phyloP scores from a whole-genome alignment of 305 asterid genomes.

The Fraxinus baroniana region DNA sequence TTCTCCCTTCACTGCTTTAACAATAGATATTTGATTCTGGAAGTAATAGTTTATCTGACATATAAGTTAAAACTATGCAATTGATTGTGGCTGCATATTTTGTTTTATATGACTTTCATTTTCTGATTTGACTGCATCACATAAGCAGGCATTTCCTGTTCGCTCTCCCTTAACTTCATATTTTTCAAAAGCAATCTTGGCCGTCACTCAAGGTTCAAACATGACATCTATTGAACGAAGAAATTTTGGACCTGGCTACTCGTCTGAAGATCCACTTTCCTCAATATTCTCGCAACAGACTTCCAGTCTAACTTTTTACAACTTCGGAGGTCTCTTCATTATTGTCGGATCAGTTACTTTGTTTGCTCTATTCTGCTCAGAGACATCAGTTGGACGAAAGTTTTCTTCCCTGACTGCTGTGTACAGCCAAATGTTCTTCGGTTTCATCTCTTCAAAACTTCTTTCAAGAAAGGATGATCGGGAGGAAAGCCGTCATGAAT shows the following conservation, averaged over 20 bases:
- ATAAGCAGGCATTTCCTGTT: slow-evolving; percentile 45
- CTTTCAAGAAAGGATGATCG: not conserved
- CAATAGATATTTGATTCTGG: not conserved
- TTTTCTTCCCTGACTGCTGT: not conserved
- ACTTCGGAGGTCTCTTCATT: slow-evolving; percentile 38
- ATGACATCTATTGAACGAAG: slow-evolving; percentile 35
- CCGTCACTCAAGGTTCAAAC: slow-evolving; percentile 38
- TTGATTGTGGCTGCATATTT: no score
- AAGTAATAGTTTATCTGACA: not conserved
- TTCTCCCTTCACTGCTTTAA: not conserved
- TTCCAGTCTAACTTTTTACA: slow-evolving; percentile 17
- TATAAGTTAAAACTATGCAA: not conserved
- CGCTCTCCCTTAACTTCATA: slow-evolving; percentile 38
- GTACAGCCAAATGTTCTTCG: not conserved
- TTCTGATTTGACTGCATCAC: not conserved
- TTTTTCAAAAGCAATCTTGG: slow-evolving; percentile 60
- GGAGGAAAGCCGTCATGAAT: not conserved
- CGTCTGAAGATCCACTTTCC: slow-evolving; percentile 10
- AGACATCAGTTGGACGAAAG: slow-evolving; percentile 18
- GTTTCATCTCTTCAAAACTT: not conserved
- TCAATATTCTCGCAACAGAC: slow-evolving; percentile 5
- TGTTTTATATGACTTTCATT: not conserved
- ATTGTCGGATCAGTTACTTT: slow-evolving; percentile 22
- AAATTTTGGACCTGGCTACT: slow-evolving; percentile 15
- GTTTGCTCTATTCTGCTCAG: slow-evolving; percentile 31